Evolutionary conservation across 2,329 filamentous ascomycete species (phyloP).

Genomic region (Hypoxylon sp.): DNA sequence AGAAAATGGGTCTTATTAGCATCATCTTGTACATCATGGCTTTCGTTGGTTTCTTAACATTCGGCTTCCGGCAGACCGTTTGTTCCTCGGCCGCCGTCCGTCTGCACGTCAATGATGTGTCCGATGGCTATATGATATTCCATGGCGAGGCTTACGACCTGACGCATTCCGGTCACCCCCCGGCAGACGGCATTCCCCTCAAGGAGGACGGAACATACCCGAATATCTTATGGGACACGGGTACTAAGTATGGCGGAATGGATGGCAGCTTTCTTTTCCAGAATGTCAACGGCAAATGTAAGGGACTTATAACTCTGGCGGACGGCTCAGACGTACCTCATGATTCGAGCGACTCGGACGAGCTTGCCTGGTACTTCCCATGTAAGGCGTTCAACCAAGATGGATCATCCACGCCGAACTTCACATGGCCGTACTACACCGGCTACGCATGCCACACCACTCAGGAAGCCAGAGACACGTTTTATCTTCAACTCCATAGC

Average conservation of each 20-base stretch:
- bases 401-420: conserved; percentile 82
- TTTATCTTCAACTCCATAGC: conserved; percentile 75
- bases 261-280: conserved; percentile 98
- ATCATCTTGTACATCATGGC: conserved; percentile 89
- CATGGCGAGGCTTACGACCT: conserved; percentile 93
- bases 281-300: conserved; percentile 97
- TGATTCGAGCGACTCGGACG: conserved; percentile 68
- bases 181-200: conserved; percentile 79
- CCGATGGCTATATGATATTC: conserved; percentile 90
- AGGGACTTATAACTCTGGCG: conserved; percentile 82
- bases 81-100: conserved; percentile 79
- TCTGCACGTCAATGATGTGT: conserved; percentile 85
- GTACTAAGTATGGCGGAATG: conserved; percentile 83
- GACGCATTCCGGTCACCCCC: conserved; percentile 79
- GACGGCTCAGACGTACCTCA: conserved; percentile 81
- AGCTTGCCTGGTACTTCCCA: conserved; percentile 97
- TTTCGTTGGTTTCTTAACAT: conserved; percentile 94
- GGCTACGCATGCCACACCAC: conserved; percentile 93
- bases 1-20: conserved; percentile 97
- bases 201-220: conserved; percentile 62
- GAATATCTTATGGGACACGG: conserved; percentile 90
- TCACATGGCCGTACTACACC: conserved; percentile 71
- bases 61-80: conserved; percentile 92
- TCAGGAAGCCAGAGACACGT: conserved; percentile 72
- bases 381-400: conserved; percentile 94